phyloP scores from a whole-genome alignment of 2,329 filamentous ascomycete genomes.

The Thielaviopsis musarum region DNA sequence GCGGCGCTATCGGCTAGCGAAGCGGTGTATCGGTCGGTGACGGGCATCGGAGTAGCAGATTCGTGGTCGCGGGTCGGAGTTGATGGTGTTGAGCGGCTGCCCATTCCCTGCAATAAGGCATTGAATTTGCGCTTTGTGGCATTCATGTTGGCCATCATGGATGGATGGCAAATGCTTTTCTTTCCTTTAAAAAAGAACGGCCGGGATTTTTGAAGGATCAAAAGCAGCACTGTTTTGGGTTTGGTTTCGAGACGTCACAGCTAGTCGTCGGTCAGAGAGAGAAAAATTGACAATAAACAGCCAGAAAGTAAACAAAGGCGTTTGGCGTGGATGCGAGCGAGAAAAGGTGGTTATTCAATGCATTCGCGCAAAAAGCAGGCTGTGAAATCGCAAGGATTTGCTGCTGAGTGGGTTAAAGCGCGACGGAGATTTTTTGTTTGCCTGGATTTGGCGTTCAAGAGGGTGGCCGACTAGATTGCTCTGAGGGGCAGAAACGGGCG shows the following conservation, averaged over 20 bases:
- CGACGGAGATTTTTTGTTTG: too few species aligned
- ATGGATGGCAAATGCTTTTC: neutral
- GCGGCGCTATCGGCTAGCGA: constrained; percentile 13
- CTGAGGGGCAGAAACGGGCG: too few species aligned
- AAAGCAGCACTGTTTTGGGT: constrained; percentile 8
- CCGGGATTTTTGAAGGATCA: neutral
- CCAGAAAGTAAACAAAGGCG: neutral
- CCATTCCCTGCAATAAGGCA: constrained; percentile 50
- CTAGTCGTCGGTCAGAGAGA: neutral
- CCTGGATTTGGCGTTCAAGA: too few species aligned
- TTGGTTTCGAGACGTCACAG: constrained; percentile 1
- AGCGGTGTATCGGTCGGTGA: neutral
- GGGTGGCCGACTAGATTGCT: too few species aligned
- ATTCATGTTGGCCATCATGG: constrained; percentile 35
- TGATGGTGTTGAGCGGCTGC: constrained; percentile 19
- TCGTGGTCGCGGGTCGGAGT: constrained; percentile 2
- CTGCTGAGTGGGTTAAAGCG: too few species aligned
- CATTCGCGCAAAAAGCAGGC: neutral
- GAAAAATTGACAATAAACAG: neutral
- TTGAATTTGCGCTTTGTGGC: constrained; percentile 77
- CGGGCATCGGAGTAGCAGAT: constrained; percentile 17
- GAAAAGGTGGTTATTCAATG: neutral
- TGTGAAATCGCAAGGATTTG: neutral
- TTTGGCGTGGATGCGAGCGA: neutral
- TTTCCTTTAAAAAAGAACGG: neutral